phyloP scores from a whole-genome alignment of 139 green algal genomes.

The Astrephomene gubernaculifera region DNA sequence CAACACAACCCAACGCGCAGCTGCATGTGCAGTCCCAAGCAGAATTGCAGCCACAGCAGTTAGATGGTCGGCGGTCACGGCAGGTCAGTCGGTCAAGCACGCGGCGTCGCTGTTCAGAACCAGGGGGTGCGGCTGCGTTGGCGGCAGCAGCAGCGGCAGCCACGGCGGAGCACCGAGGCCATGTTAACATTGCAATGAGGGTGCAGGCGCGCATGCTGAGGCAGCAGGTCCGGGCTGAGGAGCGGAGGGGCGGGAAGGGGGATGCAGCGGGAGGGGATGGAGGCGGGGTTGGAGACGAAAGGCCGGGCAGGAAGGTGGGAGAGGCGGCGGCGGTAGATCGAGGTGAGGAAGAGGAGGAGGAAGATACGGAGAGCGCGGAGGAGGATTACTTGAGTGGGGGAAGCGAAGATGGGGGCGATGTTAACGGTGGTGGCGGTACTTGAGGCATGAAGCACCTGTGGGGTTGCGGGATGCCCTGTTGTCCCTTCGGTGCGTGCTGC shows the following conservation, averaged over 20 bases:
- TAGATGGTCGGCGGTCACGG: background rate
- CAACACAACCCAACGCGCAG: background rate
- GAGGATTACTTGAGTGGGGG: constrained; percentile 35
- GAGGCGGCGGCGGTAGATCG: no score
- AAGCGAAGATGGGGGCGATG: no score
- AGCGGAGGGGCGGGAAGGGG: background rate
- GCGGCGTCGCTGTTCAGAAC: background rate
- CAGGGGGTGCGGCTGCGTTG: background rate
- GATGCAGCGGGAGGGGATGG: background rate
- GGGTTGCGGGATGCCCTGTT: no score
- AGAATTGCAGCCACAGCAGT: background rate
- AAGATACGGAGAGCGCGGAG: constrained; percentile 30
- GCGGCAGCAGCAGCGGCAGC: background rate
- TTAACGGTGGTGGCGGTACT: no score
- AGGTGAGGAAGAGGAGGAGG: background rate
- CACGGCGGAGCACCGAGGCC: background rate
- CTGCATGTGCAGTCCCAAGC: background rate
- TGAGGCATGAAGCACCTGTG: no score
- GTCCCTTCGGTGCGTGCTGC: no score
- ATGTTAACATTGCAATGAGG: no score
- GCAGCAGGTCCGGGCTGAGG: constrained; percentile 16
- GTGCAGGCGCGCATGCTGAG: constrained; percentile 4
- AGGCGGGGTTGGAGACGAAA: background rate
- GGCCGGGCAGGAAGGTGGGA: no score
- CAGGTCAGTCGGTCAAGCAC: background rate